Base-by-base conservation (phyloP, 352 stramenopile genomes). In the Salisapilia sapeloensis region DNA sequence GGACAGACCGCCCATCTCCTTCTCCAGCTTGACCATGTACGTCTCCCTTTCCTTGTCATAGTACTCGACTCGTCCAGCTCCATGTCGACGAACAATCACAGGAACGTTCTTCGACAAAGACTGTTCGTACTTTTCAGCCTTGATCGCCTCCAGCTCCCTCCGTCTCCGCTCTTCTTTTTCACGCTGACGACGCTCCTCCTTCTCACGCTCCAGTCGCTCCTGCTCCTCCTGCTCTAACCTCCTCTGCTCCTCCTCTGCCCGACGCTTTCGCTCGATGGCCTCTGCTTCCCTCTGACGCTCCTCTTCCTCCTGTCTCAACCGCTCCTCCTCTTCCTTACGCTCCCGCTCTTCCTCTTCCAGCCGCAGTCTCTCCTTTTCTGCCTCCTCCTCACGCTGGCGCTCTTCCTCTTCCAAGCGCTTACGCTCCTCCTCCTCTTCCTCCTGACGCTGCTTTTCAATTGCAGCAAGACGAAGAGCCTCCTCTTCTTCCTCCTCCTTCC, bases 101-200 rank as follows among this genome's bases (percentile, higher is more conserved):
- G 75, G 75, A 32, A 90, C 75, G 39, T 90, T 71, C 50, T 82
- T 85, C 23, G 63, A 82, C 19, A 87, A 43, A 22, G 75, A 90
- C 38, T 86, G 67, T 44, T 86, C 71, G 38, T 90, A 90, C 47
- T 82, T 81, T 19, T 77, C 71, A 15, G 60, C 66, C 51, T 82
- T 49, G 11, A 46, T 37, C 2, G 38, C 29, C 5, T 33, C 13
- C 5, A 36, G n/a, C n/a, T n/a, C n/a, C n/a, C n/a, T n/a, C n/a
- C n/a, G n/a, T n/a, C n/a, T n/a, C n/a, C n/a, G n/a, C n/a, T n/a
- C n/a, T n/a, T n/a, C n/a, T n/a, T n/a, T n/a, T n/a, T n/a, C n/a
- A n/a, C n/a, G n/a, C n/a, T n/a, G n/a, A n/a, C n/a, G n/a, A n/a
- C n/a, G 65, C 38, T 81, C 62, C 25, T 63, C 55, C 34, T 71